Base-by-base conservation (phyloP, 768 basidiomycete species). In the Fistulinella prunicolor region DNA sequence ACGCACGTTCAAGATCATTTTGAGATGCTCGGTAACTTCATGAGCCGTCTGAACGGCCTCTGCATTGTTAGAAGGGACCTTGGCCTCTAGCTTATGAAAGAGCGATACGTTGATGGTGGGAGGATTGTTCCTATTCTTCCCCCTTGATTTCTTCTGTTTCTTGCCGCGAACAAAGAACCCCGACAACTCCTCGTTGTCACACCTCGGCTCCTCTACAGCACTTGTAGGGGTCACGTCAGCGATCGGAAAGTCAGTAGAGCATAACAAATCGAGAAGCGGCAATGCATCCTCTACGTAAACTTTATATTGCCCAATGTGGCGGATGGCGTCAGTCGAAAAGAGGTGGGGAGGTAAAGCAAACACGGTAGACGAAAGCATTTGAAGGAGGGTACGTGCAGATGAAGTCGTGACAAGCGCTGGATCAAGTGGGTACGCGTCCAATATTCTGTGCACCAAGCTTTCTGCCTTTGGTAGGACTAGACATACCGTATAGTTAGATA, bases 341-440 rank as follows among this genome's bases (percentile, higher is more conserved):
- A 58, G 37, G 13, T 47, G 14, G 2, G 53, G 48, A 35, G 60
- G 65, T 3, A 65, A 44, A 43, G 63, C 42, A 44, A 61, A 55
- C 0, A 69, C 42, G 45, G 45, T 51, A 14, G 56, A 49, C 4
- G 66, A 64, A 29, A 73, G 48, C 19, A 50, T 47, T 9, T 35
- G 51, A 32, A 72, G 52, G 22, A 73, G 42, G 17, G 38, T 48
- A 22, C 29, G 39, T 16, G 58, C 47, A 22, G 19, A 46, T 4
- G 71, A 70, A 3, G 38, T 9, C 13, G 39, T 46, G 38, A 66
- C 56, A 16, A 48, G 56, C 13, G 54, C 52, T 7, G 60, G 50
- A 35, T 55, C 55, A 1, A 41, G 47, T 2, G 73, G 74, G 43
- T 71, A 75, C 14, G 50, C 44, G 14, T 62, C 51, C 16, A 73